Base-by-base conservation (phyloP, 495 filamentous ascomycete genomes). In the Collariella sp. region DNA sequence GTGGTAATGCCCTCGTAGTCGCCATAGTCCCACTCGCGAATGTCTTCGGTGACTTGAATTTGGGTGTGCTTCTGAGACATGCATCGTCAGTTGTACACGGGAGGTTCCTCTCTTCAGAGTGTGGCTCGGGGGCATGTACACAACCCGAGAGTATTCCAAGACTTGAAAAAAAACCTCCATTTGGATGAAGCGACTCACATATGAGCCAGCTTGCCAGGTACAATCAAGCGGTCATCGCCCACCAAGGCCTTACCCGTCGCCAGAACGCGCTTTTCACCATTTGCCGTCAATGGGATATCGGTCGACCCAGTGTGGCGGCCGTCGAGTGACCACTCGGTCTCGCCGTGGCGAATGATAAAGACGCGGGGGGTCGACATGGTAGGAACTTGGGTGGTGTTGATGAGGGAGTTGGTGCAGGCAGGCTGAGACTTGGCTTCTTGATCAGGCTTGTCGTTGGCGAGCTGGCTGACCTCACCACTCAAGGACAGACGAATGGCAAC, bases 301-400 rank as follows among this genome's bases (percentile, higher is more conserved):
- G 86, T 88, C 23, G 72, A 79, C 44, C 91, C 88, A 0, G 93
- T 98, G 73, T 98, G 91, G 20, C 85, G 83, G 54, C 91, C 93
- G 62, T 88, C 89, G 36, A 96, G 79, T 1, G 91, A 96, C 93
- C 93, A 98, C 77, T 94, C 89, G 3, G 93, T 98, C 71, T 98
- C 93, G 70, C 80, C 80, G 62, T 98, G 93, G 59, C 93, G 87
- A 72, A 93, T 76, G 55, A 98, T 86, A 78, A 96, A 96, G 68
- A 90, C 85, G 46, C 90, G 80, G 5, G 93, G 90, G 10, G 85
- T 81, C 24, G 72, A 38, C 73, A 76, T 76, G 34, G 31, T 34
- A 35, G 35, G 15, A 15, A 13, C 15, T 38, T 16, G 18, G 38
- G 15, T 5, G 35, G 35, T 38, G 11, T 13, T 5, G 15, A 7